A percentile compares a stretch with the other conserved stretches of the same genome.
Conservation (phyloP, 2,329 filamentous ascomycete genomes). For the Stemphylium lycopersici region DNA sequence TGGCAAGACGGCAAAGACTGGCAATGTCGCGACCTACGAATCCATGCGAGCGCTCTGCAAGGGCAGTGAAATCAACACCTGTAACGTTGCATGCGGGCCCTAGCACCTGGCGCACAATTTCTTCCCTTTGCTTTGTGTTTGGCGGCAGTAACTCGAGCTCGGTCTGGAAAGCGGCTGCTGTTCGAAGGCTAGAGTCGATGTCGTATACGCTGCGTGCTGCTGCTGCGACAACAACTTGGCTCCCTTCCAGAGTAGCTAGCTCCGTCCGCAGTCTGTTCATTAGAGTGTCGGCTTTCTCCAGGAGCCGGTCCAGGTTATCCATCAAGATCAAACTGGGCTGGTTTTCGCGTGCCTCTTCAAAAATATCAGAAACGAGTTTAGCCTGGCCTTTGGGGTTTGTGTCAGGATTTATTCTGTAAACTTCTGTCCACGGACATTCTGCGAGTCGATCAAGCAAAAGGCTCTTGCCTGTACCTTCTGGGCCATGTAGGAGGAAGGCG, state of each 20-base stretch:
- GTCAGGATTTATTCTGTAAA: conserved; percentile 65
- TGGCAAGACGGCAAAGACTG: conserved; percentile 66
- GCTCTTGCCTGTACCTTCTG: conserved; percentile 84
- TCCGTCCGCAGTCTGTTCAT: conserved; percentile 32
- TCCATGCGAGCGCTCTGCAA: conserved; percentile 82
- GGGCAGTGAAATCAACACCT: conserved; percentile 56
- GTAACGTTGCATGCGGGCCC: conserved; percentile 56
- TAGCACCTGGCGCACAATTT: conserved; percentile 67
- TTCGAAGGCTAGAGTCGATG: conserved; percentile 72
- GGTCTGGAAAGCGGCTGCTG: conserved; percentile 66
- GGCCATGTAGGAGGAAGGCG: conserved; percentile 78
- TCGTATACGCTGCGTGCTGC: conserved; percentile 75
- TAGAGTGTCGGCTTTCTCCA: conserved; percentile 40
- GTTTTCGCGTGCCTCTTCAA: conserved; percentile 70
- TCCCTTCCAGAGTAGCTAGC: conserved; percentile 59
- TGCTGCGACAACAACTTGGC: conserved; percentile 73
- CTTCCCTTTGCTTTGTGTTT: conserved; percentile 70
- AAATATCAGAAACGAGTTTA: conserved; percentile 67
- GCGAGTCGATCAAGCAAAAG: conserved; percentile 73
- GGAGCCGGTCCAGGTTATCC: conserved; percentile 74
- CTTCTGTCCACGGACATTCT: conserved; percentile 69
- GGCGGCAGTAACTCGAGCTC: conserved; percentile 80
- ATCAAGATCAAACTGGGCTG: conserved; percentile 81
- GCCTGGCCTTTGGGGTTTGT: conserved; percentile 53
- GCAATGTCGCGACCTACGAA: conserved; percentile 81